Evolutionary conservation across 1,139 yeast genomes (phyloP), one percentile per base, ranked within the genome.

Genomic region (Saccharomyces uvarum): DNA sequence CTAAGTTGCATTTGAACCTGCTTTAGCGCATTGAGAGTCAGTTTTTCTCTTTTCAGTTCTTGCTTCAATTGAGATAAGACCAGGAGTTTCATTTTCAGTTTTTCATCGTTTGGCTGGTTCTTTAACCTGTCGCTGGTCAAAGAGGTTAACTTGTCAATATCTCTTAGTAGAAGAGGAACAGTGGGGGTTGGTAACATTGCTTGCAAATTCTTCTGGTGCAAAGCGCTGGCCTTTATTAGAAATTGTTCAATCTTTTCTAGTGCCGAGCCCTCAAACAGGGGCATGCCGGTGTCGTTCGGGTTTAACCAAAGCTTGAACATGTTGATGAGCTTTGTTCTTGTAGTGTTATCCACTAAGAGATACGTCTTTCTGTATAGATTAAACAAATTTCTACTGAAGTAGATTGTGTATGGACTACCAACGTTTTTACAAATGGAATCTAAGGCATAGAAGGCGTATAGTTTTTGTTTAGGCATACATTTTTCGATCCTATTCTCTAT

Each of bases 391-490:
- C 68, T 66, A 54, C 70, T 73, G 86, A 67, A 91, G 83, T 57
- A 86, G 72, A 83, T 77, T 38, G 90, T 88, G 68, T 91, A 93
- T 1, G 98, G 97, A 57, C 83, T 80, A 5, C 97, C 97, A 24
- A 89, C 85, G 63, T 85, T 88, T 71, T 93, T 93, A 71, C 95
- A 87, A 50, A 93, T 86, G n/a, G 97, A 90, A 70, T 93, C 99
- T 55, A 93, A 73, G 51, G 91, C 77, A 68, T 91, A 93, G 61
- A 93, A 77, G 3, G 95, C 83, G 64, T 81, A 93, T 54, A 93
- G 77, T 71, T 93, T 93, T 62, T 88, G 91, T 21, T 81, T 80
- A 1, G 98, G 98, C 4, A 88, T 78, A 59, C 84, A 80, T 67
- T 87, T 79, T 56, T 77, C 77, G 51, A 87, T 79, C 64, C 87